Percentiles rank a stretch among this genome's conserved stretches.
These are phyloP conservation scores for Metarhizium sp. DNA, from an alignment of 2,329 filamentous ascomycete genomes.

Conservation along the genomic window DNA sequence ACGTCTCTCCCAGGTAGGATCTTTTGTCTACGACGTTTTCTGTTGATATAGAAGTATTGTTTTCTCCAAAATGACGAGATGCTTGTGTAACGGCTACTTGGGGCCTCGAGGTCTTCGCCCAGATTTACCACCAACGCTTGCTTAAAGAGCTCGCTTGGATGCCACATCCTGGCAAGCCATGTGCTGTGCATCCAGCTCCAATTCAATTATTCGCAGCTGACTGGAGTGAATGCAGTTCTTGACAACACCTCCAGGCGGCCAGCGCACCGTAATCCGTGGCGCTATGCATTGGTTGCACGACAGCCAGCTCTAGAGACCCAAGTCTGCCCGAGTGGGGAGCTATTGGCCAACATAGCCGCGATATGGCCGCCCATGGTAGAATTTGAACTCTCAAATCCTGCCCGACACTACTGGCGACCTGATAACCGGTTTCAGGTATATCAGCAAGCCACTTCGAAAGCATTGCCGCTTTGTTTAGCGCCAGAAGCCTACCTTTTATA, in stretches of 20 bases:
- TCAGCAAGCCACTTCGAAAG: neutral
- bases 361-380: neutral
- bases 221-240: neutral
- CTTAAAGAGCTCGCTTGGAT: neutral
- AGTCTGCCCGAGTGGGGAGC: neutral
- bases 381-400: neutral
- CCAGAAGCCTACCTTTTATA: neutral
- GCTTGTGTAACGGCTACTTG: no score
- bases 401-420: neutral
- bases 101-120: no score
- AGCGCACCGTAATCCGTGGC: neutral
- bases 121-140: neutral
- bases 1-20: no score
- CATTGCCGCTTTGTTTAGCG: neutral
- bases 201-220: neutral
- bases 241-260: neutral
- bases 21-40: no score
- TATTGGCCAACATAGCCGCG: conserved; percentile 2
- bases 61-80: no score
- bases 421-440: neutral
- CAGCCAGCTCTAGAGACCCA: neutral
- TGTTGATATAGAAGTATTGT: no score
- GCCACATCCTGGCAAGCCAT: neutral
- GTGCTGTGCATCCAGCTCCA: neutral
- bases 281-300: neutral